Percentiles rank a stretch among this genome's conserved stretches.
phyloP scores from a whole-genome alignment of 352 stramenopile genomes.

The Pelagophyceae sp. region DNA sequence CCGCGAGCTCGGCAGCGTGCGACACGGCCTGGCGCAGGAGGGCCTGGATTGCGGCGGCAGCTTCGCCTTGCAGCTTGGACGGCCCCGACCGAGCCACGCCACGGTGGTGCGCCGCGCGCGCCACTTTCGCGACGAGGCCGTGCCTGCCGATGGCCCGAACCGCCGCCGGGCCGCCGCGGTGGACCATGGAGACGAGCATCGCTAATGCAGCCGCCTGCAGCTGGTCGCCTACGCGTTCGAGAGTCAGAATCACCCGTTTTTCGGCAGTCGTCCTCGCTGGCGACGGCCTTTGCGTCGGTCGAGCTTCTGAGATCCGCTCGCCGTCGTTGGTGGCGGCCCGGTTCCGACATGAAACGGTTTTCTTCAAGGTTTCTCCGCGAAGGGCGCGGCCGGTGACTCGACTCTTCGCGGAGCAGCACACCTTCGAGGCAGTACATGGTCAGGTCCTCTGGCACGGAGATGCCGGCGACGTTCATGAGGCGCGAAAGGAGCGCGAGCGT shows the following conservation, averaged over 20 bases:
- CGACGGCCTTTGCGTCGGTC: too few relatives aligned
- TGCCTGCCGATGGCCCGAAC: slow-evolving; percentile 2
- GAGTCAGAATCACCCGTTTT: too few relatives aligned
- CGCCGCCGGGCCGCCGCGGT: slow-evolving; percentile 1
- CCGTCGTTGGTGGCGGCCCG: too few relatives aligned
- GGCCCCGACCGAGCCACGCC: slow-evolving; percentile 9
- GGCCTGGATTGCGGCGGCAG: slow-evolving; percentile 14
- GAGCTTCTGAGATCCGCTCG: too few relatives aligned
- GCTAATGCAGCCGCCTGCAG: slow-evolving; percentile 22
- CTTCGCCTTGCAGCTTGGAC: slow-evolving; percentile 3
- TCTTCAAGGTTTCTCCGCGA: too few relatives aligned
- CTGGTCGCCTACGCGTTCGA: background rate
- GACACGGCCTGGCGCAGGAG: slow-evolving; percentile 17
- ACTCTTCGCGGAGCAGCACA: too few relatives aligned
- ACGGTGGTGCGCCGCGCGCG: slow-evolving; percentile 13
- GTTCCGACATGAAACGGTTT: too few relatives aligned
- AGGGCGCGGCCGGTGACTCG: too few relatives aligned
- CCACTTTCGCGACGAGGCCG: slow-evolving; percentile 15
- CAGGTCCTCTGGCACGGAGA: background rate
- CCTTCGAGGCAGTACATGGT: background rate
- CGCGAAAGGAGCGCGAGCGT: background rate
- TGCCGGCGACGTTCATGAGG: background rate
- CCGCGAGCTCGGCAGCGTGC: slow-evolving; percentile 21
- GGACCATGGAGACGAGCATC: slow-evolving; percentile 12
- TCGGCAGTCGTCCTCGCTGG: too few relatives aligned